Percentiles rank a stretch among this genome's conserved stretches.
Evolutionary conservation across 106 monocot species (phyloP).

Genomic region (Narthecium ossifragum): DNA sequence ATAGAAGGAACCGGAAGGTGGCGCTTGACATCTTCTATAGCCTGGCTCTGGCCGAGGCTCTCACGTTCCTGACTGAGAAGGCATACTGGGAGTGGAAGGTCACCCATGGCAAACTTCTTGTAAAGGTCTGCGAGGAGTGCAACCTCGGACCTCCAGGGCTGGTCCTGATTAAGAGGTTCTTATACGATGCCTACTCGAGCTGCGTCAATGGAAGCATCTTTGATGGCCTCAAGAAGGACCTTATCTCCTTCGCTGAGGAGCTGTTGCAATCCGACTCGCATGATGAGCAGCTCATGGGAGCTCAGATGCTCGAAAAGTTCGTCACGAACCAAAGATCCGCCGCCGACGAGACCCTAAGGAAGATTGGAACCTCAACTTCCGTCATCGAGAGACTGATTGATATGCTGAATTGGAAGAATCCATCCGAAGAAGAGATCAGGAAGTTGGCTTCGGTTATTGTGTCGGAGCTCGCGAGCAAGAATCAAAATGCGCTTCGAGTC

Average conservation of each 20-base stretch:
- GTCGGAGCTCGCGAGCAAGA: slow-evolving; percentile 43
- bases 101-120: slow-evolving; percentile 15
- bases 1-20: background rate
- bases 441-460: slow-evolving; percentile 38
- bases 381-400: slow-evolving; percentile 53
- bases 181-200: slow-evolving; percentile 57
- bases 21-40: slow-evolving; percentile 57
- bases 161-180: slow-evolving; percentile 48
- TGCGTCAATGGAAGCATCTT: slow-evolving; percentile 60
- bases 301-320: slow-evolving; percentile 38
- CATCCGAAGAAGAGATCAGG: slow-evolving; percentile 38
- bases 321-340: slow-evolving; percentile 18
- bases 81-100: slow-evolving; percentile 51
- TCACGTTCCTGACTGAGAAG: slow-evolving; percentile 53
- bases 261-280: slow-evolving; percentile 37
- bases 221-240: slow-evolving; percentile 61
- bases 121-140: slow-evolving; percentile 33
- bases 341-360: slow-evolving; percentile 39
- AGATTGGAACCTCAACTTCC: slow-evolving; percentile 31
- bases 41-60: slow-evolving; percentile 41
- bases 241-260: slow-evolving; percentile 48
- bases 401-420: slow-evolving; percentile 63
- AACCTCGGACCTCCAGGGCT: slow-evolving; percentile 12
- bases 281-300: slow-evolving; percentile 64
- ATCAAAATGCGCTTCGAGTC: slow-evolving; percentile 41